Evolutionary conservation across 306 rosid species (phyloP).

Genomic region (Clitoria ternatea): DNA sequence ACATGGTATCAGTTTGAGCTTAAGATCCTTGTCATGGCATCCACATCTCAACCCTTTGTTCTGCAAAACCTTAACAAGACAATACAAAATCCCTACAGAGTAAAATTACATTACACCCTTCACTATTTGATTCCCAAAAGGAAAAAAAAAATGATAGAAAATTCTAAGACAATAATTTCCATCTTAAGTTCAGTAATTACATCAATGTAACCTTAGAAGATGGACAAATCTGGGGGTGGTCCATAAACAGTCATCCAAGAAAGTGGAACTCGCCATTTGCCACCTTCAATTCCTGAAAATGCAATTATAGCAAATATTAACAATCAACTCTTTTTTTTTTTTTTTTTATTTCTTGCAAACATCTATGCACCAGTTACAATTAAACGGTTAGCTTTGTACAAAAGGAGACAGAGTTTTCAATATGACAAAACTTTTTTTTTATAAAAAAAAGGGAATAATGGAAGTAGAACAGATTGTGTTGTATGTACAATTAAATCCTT

Average conservation of each 20-base stretch:
- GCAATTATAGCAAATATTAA: constrained; percentile 1
- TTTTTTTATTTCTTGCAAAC: not conserved
- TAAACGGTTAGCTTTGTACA: no score
- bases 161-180: not conserved
- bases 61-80: no score
- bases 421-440: no score
- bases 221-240: constrained; percentile 75
- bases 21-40: no score
- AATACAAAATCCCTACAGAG: not conserved
- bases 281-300: constrained; percentile 46
- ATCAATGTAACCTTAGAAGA: constrained; percentile 48
- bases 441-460: no score
- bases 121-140: not conserved
- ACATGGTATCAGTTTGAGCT: no score
- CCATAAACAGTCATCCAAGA: constrained; percentile 87
- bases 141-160: no score
- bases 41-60: no score
- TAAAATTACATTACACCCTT: not conserved
- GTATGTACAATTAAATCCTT: no score
- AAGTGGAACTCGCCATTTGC: constrained; percentile 63
- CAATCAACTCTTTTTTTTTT: not conserved
- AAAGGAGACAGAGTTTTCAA: no score
- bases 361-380: not conserved
- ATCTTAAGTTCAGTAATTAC: not conserved
- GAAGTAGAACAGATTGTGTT: no score